Conservation (phyloP, 805 yeast genomes). For the Ogataea pini region DNA sequence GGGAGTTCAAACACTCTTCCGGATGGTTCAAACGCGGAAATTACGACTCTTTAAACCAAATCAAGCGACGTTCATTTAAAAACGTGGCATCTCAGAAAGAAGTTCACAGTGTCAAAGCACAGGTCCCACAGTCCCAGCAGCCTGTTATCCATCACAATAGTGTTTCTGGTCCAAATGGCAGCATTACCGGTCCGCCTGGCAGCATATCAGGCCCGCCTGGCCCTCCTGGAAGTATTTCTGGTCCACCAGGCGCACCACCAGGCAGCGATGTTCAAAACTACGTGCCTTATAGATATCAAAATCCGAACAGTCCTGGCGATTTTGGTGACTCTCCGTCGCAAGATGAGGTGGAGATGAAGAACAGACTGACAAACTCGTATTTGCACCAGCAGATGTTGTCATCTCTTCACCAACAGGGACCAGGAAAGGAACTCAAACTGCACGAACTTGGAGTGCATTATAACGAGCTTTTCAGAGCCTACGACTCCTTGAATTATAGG, state of each 20-base stretch:
- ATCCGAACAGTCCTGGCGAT: slow-evolving; percentile 24
- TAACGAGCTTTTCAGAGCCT: slow-evolving; percentile 45
- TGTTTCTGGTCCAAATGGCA: neutral
- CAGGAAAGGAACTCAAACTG: slow-evolving; percentile 14
- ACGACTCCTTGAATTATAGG: slow-evolving; percentile 43
- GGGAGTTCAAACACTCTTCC: slow-evolving; percentile 91
- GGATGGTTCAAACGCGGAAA: slow-evolving; percentile 82
- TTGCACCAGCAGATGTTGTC: slow-evolving; percentile 26
- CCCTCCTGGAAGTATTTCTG: neutral
- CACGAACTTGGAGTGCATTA: slow-evolving; percentile 22
- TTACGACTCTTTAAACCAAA: slow-evolving; percentile 65
- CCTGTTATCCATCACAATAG: neutral
- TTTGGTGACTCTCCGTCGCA: slow-evolving; percentile 21
- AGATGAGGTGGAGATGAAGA: slow-evolving; percentile 28
- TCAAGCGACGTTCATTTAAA: slow-evolving; percentile 68
- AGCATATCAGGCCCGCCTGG: neutral
- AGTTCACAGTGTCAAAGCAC: slow-evolving; percentile 30
- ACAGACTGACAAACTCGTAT: slow-evolving; percentile 25
- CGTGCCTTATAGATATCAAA: slow-evolving; percentile 28
- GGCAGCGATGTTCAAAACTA: slow-evolving; percentile 26
- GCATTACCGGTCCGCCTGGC: neutral
- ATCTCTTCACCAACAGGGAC: slow-evolving; percentile 16
- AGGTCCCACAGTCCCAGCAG: slow-evolving; percentile 5
- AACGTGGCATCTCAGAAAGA: slow-evolving; percentile 33
- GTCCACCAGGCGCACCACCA: neutral